Evolutionary conservation across 305 asterid species (phyloP), one percentile per base, ranked within the genome.

Genomic region (Rubia peregrina): DNA sequence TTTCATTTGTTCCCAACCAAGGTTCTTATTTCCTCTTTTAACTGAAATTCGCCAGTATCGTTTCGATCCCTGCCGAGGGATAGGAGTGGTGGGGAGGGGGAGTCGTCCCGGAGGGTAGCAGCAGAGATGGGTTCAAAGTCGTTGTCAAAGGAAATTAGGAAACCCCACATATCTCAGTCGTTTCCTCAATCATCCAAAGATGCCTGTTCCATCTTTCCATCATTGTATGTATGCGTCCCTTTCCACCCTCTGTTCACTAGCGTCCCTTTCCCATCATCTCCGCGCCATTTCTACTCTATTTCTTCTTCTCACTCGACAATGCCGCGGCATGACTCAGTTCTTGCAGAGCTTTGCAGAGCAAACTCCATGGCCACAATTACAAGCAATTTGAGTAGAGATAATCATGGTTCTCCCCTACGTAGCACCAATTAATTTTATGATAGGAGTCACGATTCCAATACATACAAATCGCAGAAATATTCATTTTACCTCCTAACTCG

Each of bases 101-200:
- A 49, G 67, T 33, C 66, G 66, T 51, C 43, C n/a, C 41, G 57
- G 65, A 68, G 55, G 67, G 38, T 22, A 43, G 42, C 48, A 44
- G 69, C 64, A 22, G 78, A 70, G 88, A 80, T 79, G 74, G 84
- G 73, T 85, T 79, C 85, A 80, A 79, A 62, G 88, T 87, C 90
- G 40, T 55, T 68, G 69, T 88, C 86, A 73, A 78, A 64, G 48
- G 62, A 30, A 70, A 70, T 65, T 12, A 41, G 70, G 84, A 78
- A 83, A 89, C 90, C 88, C 81, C 92, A 83, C 91, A 87, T 87
- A 84, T 84, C 83, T 82, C 85, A 82, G 83, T 86, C 90, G 74
- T 71, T 71, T 79, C 80, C 78, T 84, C 83, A 85, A 83, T 85
- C 82, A 81, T 76, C 75, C 76, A 73, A 72, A 82, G 91, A 85